phyloP scores from a whole-genome alignment of 768 basidiomycete species.

The Punctularia strigosozonata region DNA sequence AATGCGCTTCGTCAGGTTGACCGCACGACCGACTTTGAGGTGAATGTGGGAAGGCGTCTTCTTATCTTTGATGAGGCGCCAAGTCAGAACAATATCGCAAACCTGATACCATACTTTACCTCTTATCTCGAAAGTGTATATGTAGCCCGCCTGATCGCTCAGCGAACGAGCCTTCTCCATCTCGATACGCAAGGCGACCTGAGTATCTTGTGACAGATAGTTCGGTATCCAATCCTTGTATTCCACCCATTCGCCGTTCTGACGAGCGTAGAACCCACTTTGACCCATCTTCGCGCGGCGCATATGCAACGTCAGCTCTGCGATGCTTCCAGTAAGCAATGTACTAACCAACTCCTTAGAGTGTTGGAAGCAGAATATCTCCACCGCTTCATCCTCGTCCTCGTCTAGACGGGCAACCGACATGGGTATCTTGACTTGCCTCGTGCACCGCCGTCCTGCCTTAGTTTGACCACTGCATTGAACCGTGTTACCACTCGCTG shows the following conservation, averaged over 20 bases:
- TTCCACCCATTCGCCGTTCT: constrained; percentile 35
- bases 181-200: constrained; percentile 38
- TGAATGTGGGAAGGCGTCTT: constrained; percentile 31
- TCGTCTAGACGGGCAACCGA: constrained; percentile 17
- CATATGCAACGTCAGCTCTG: too few relatives aligned
- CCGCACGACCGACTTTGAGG: constrained; percentile 72
- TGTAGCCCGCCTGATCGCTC: constrained; percentile 62
- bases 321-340: too few relatives aligned
- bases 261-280: constrained; percentile 46
- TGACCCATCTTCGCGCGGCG: too few relatives aligned
- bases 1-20: constrained; percentile 60
- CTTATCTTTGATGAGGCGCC: constrained; percentile 22
- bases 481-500: constrained; percentile 16
- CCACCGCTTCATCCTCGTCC: constrained; percentile 21
- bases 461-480: constrained; percentile 62
- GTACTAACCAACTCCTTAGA: constrained; percentile 39
- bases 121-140: constrained; percentile 73
- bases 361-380: constrained; percentile 58
- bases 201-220: constrained; percentile 52
- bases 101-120: too few relatives aligned
- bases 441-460: constrained; percentile 45
- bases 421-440: constrained; percentile 32
- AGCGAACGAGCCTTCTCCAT: constrained; percentile 42
- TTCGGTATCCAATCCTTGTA: constrained; percentile 66
- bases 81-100: too few relatives aligned